Evolutionary conservation across 2,329 filamentous ascomycete genomes (phyloP).

Genomic region (Piedraia hortae): DNA sequence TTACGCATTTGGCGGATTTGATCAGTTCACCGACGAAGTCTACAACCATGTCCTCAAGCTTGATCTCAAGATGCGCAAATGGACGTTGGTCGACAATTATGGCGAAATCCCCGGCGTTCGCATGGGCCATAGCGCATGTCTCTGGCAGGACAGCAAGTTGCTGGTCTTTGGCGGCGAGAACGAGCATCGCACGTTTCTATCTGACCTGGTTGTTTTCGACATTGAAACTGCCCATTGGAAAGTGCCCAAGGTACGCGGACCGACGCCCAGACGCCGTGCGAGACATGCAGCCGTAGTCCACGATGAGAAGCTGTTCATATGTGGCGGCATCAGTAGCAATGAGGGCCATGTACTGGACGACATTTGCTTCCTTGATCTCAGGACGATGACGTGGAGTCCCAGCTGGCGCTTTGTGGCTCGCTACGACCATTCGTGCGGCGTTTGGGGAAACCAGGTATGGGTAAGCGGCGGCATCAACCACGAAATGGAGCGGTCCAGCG

Average conservation of each 20-base stretch:
- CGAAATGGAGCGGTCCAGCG: conserved; percentile 89
- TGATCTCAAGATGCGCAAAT: conserved; percentile 67
- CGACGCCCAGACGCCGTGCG: conserved; percentile 66
- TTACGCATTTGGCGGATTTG: conserved; percentile 93
- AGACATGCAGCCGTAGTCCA: conserved; percentile 83
- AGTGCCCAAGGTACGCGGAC: conserved; percentile 62
- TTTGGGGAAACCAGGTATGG: conserved; percentile 83
- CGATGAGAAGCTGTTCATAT: conserved; percentile 87
- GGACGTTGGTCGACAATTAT: conserved; percentile 94
- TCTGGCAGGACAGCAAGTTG: conserved; percentile 86
- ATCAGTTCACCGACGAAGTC: conserved; percentile 94
- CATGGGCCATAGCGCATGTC: conserved; percentile 93
- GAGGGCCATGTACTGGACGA: conserved; percentile 85
- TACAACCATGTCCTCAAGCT: conserved; percentile 91
- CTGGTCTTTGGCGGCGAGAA: conserved; percentile 95
- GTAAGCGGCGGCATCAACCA: conserved; percentile 85
- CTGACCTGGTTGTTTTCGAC: conserved; percentile 88
- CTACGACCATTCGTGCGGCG: conserved; percentile 85
- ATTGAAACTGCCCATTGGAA: conserved; percentile 88
- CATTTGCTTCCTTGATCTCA: conserved; percentile 85
- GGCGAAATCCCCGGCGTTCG: conserved; percentile 89
- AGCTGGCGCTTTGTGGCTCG: conserved; percentile 86
- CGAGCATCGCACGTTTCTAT: conserved; percentile 83
- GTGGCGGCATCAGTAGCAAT: conserved; percentile 82
- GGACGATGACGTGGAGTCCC: conserved; percentile 92